These are phyloP conservation scores for Eucalyptus victrix DNA, from an alignment of 345 rosid genomes.

Conservation along the genomic window DNA sequence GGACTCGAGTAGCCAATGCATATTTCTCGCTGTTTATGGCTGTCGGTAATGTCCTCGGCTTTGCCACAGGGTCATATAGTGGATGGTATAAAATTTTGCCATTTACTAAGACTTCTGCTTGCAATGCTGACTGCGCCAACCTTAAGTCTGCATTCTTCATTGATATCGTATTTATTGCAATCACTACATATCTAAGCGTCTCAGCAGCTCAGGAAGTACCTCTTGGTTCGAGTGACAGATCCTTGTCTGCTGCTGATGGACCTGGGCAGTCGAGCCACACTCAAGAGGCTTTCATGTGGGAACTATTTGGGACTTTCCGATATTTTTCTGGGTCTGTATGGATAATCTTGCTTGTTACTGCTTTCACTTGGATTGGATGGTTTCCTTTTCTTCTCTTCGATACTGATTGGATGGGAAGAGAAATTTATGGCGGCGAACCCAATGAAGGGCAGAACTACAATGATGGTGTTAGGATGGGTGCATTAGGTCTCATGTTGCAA, in stretches of 20 bases:
- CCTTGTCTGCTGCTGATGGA: conserved; percentile 11
- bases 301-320: conserved; percentile 79
- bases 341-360: conserved; percentile 72
- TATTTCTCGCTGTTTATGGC: conserved; percentile 95
- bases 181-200: conserved; percentile 54
- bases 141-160: conserved; percentile 89
- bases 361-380: conserved; percentile 90
- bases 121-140: conserved; percentile 77
- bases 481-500: conserved; percentile 87
- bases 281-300: conserved; percentile 85
- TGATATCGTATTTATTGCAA: conserved; percentile 52
- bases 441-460: conserved; percentile 52
- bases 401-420: conserved; percentile 99
- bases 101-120: conserved; percentile 65
- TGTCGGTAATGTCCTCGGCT: conserved; percentile 85
- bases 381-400: conserved; percentile 89
- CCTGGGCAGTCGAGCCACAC: conserved; percentile 33
- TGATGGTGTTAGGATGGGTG: conserved; percentile 86
- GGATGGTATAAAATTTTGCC: conserved; percentile 84
- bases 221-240: conserved; percentile 17
- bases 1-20: conserved; percentile 90
- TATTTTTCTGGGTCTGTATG: conserved; percentile 63
- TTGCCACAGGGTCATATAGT: conserved; percentile 80
- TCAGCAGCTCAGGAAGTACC: conserved; percentile 67
- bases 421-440: conserved; percentile 81